A percentile compares a stretch with the other conserved stretches of the same genome.
Conservation (phyloP, 306 rosid species). For the Ormosia semicastrata region DNA sequence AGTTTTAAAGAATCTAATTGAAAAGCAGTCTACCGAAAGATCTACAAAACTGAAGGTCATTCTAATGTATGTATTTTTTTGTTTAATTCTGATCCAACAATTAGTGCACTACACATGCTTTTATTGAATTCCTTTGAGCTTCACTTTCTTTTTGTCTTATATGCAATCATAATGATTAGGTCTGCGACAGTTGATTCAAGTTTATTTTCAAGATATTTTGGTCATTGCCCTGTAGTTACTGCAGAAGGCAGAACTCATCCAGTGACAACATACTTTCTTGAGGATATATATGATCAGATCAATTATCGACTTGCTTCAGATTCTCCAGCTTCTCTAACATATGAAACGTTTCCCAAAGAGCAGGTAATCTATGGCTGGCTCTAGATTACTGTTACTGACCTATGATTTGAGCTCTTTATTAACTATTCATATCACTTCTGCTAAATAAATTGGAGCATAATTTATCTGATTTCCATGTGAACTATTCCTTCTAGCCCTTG, state of each 20-base stretch:
- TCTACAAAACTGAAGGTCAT: slow-evolving; percentile 73
- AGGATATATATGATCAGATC: slow-evolving; percentile 81
- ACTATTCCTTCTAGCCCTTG: neutral
- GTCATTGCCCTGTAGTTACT: slow-evolving; percentile 83
- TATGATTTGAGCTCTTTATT: neutral
- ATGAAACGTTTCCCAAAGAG: slow-evolving; percentile 48
- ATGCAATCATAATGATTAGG: slow-evolving; percentile 46
- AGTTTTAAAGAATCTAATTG: slow-evolving; percentile 75
- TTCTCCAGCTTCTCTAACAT: slow-evolving; percentile 68
- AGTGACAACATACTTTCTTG: slow-evolving; percentile 79
- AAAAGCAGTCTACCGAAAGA: slow-evolving; percentile 59
- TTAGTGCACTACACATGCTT: neutral
- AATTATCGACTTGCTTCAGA: slow-evolving; percentile 78
- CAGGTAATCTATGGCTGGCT: slow-evolving; percentile 46
- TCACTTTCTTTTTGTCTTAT: slow-evolving; percentile 4
- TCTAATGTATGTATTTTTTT: slow-evolving; percentile 64
- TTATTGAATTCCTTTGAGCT: slow-evolving; percentile 6
- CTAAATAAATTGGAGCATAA: neutral
- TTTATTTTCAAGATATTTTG: slow-evolving; percentile 85
- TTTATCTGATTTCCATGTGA: slow-evolving; percentile 4
- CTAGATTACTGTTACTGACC: slow-evolving; percentile 17
- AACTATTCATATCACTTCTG: neutral
- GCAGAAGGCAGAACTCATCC: slow-evolving; percentile 95
- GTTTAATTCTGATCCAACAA: neutral
- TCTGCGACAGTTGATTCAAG: slow-evolving; percentile 96